Evolutionary conservation across 768 basidiomycete genomes (phyloP), one percentile per base, ranked within the genome.

Genomic region (Hygrophorus pudorinus): DNA sequence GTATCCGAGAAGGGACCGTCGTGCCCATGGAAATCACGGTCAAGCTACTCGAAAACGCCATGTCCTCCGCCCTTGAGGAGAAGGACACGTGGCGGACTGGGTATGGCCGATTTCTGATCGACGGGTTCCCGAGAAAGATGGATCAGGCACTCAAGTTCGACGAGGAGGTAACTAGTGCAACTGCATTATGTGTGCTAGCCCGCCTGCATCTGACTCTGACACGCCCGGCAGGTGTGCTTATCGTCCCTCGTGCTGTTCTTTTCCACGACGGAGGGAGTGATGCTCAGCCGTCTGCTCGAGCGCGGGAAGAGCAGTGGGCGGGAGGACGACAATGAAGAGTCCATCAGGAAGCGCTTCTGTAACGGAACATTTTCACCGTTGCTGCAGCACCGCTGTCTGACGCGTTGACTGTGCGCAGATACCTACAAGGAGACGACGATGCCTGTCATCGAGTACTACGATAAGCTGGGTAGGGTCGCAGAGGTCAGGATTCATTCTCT

Each of bases 121-220:
- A 99, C 51, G 96, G 94, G 1, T 98, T 98, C 65, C 96, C 94
- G 44, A 77, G 94, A 48, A 92, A 98, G 71, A 92, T 98, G 91
- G 96, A 99, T 60, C 96, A 99, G 65, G 94, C 93, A 0, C 48
- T 82, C 56, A 80, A 81, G 59, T 99, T 97, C 57, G 94, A 98
- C 56, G 70, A 85, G 53, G 72, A 79, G 38, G 94, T 91, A n/a
- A n/a, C n/a, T n/a, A n/a, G n/a, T n/a, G n/a, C n/a, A n/a, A n/a
- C n/a, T n/a, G n/a, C n/a, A n/a, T n/a, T n/a, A n/a, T n/a, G n/a
- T n/a, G n/a, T n/a, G n/a, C n/a, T n/a, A n/a, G n/a, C n/a, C n/a
- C n/a, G n/a, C n/a, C n/a, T n/a, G n/a, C n/a, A n/a, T n/a, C n/a
- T n/a, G n/a, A n/a, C n/a, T n/a, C n/a, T n/a, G n/a, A n/a, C n/a